Evolutionary conservation across 108 stramenopile genomes (phyloP).

Genomic region (Cyclotella kingstonii): DNA sequence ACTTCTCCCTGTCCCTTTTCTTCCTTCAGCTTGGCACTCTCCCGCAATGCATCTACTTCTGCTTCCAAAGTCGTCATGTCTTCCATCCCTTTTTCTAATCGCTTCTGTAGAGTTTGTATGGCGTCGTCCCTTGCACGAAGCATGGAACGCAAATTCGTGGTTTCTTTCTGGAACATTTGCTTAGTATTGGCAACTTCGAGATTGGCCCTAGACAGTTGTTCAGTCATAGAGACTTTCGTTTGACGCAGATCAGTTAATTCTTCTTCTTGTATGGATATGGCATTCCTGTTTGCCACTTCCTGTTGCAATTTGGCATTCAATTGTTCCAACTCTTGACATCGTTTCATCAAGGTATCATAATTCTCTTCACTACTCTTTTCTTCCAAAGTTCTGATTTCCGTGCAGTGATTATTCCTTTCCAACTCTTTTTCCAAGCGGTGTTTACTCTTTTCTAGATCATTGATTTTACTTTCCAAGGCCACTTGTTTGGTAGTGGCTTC

Average conservation of each 20-base stretch:
- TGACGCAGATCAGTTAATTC: conserved; percentile 34
- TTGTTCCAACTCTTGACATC: conserved; percentile 34
- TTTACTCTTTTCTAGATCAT: conserved; percentile 22
- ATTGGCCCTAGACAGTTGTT: neutral
- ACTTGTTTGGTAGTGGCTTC: conserved; percentile 7
- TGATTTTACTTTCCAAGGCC: conserved; percentile 10
- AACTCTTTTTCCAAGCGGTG: conserved; percentile 14
- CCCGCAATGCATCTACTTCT: conserved; percentile 31
- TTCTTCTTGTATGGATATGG: neutral
- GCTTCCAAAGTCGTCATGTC: conserved; percentile 36
- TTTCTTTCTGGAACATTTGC: conserved; percentile 21
- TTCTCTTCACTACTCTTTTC: conserved; percentile 15
- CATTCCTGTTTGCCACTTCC: neutral
- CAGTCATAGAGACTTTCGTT: conserved; percentile 10
- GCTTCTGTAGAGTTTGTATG: conserved; percentile 31
- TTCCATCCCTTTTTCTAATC: conserved; percentile 12
- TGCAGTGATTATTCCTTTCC: conserved; percentile 5
- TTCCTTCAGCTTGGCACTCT: conserved; percentile 1
- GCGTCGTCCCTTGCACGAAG: conserved; percentile 34
- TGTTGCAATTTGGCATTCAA: conserved; percentile 11
- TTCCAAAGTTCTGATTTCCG: conserved; percentile 9
- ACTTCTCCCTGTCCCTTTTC: conserved; percentile 10
- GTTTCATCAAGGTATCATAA: conserved; percentile 7
- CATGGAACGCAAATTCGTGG: conserved; percentile 25
- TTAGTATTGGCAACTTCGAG: neutral